Base-by-base conservation (phyloP, 257 asterid genomes). In the Cynanchum wilfordii region DNA sequence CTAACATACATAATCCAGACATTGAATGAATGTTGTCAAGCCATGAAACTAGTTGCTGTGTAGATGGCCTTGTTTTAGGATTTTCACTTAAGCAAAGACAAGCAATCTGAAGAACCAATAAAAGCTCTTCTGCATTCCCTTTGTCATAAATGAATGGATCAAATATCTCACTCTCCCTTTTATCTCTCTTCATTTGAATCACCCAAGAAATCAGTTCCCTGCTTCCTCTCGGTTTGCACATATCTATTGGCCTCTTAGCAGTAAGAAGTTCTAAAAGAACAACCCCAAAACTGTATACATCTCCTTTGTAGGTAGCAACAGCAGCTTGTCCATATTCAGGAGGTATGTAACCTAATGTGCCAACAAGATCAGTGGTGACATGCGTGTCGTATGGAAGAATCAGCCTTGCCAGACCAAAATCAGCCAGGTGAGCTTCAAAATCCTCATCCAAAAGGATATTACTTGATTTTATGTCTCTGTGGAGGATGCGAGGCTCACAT, bases 211-310 rank as follows among this genome's bases (percentile, higher is more conserved):
- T 84, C 82, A 91, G 73, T 75, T 91, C 91, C 7, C 97, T 76
- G 29, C 72, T 74, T 3, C 77, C 90, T 82, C 78, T 89, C 2
- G 94, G 90, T 47, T 90, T 86, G 81, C 96, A 87, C 76, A 89
- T 84, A 72, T 91, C 97, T 89, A 91, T 81, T 3, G 97, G 97
- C 83, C 97, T 87, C 84, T 84, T 89, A 17, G 92, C 88, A 0
- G 98, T 92, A n/a, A 92, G 70, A 72, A 92, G 96, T 86, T 92
- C 98, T 81, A 92, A 78, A n/a, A 92, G 93, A 56, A 92, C 98
- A 1, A 92, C 96, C 45, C 98, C 98, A 27, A 92, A 92, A 75
- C 98, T 92, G 75, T 92, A 92, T 29, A 92, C 75, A 67, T 92
- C 98, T 50, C 98, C 98, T 72, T 88, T 92, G 77, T 85, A 88